Base-by-base conservation (phyloP, 2,329 filamentous ascomycete genomes). In the Calonectria pseudoturangicola region DNA sequence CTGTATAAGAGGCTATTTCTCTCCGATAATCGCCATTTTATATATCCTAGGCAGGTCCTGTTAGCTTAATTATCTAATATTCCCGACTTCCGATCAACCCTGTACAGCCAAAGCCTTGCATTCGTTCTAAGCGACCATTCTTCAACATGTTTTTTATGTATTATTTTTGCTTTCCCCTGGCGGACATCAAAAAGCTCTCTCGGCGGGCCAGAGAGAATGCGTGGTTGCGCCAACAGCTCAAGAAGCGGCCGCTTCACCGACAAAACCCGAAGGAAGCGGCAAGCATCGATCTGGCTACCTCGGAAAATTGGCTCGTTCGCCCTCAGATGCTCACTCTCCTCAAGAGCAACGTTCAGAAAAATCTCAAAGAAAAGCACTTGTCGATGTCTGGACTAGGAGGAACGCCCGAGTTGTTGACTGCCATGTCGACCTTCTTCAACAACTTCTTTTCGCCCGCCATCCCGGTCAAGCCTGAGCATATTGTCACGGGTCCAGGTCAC, bases 401-500 rank as follows among this genome's bases (percentile, higher is more conserved):
- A 21, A 25, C 45, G 7, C 45, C 45, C 4, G 45, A 48, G 13
- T 25, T 48, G n/a, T 25, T 48, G 45, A 25, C 45, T 25, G 45
- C n/a, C 12, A 9, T 48, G 10, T 48, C 45, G n/a, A 12, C 18
- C n/a, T 48, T 48, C 25, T 48, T 48, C 12, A 48, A 48, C 45
- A 13, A 25, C 45, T 48, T 48, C 45, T 48, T 48, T 25, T 48
- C 45, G 13, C 45, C 45, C 2, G 21, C 21, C 45, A 48, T 48
- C n/a, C 45, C n/a, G n/a, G 45, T 48, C n/a, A n/a, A 48, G 45
- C 45, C 45, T 25, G 45, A 48, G n/a, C 45, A 48, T 48, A 48
- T 48, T 4, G 18, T 21, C n/a, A 48, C 45, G n/a, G 45, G 45
- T 13, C 45, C 45, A 6, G 45, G 45, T 25, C 21, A 21, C 45